Evolutionary conservation across 129 eudicot genomes (phyloP).

Genomic region (Apium graveolens): DNA sequence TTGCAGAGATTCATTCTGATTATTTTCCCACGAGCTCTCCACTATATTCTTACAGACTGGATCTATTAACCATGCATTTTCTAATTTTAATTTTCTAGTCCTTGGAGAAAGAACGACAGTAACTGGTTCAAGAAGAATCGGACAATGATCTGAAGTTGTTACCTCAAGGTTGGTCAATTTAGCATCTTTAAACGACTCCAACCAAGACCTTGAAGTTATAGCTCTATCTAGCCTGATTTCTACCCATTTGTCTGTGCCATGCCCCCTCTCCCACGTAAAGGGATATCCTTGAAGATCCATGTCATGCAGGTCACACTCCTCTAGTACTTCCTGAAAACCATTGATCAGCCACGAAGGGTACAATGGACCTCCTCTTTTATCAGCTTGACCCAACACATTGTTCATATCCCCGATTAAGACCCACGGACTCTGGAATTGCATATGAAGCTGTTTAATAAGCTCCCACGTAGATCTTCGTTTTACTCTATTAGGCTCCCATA

Average conservation of each 20-base stretch:
- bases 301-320: not conserved
- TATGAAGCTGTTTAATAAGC: no score
- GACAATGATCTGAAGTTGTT: not conserved
- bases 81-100: not conserved
- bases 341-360: not conserved
- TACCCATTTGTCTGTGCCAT: not conserved
- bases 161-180: not conserved
- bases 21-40: not conserved
- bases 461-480: not conserved
- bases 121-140: not conserved
- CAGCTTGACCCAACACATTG: not conserved
- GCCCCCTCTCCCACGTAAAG: not conserved
- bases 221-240: not conserved
- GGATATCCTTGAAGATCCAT: not conserved
- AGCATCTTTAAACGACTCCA: not conserved
- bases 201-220: no score
- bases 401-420: no score
- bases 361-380: not conserved
- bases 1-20: not conserved
- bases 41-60: not conserved
- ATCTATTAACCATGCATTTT: not conserved
- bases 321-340: not conserved
- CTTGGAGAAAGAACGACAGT: no score
- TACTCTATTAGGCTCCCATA: not conserved
- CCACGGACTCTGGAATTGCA: no score